Conservation (phyloP, 768 basidiomycete genomes). For the Dendrothele bispora region DNA sequence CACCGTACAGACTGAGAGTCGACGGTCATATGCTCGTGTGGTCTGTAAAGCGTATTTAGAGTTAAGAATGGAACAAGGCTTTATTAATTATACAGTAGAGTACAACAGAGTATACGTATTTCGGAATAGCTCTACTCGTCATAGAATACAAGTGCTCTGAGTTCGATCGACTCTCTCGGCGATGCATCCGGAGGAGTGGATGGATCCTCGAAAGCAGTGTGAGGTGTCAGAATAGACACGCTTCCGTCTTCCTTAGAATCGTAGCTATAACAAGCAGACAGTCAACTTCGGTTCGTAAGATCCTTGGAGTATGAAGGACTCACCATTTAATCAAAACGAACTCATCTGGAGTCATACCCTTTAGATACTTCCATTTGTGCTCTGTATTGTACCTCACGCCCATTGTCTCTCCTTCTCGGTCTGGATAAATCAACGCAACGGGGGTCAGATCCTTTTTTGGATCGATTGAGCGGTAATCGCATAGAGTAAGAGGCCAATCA, state of each 20-base stretch:
- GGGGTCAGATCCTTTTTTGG: conserved; percentile 41
- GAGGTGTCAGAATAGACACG: conserved; percentile 58
- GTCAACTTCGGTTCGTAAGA: background rate
- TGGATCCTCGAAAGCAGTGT: conserved; percentile 61
- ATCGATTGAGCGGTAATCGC: conserved; percentile 50
- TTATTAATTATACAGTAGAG: too few relatives aligned
- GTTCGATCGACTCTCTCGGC: conserved; percentile 57
- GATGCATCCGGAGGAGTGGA: conserved; percentile 49
- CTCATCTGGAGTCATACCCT: conserved; percentile 49
- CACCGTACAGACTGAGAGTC: too few relatives aligned
- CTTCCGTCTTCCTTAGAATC: conserved; percentile 39
- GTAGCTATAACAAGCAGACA: conserved; percentile 12
- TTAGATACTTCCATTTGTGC: conserved; percentile 53
- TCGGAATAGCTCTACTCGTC: too few relatives aligned
- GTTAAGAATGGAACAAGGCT: too few relatives aligned
- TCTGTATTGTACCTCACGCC: conserved; percentile 43
- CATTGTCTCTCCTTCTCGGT: conserved; percentile 52
- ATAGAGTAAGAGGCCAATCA: conserved; percentile 53
- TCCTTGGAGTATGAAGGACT: conserved; percentile 9
- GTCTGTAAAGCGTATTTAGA: too few relatives aligned
- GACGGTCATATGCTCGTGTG: too few relatives aligned
- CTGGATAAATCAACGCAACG: conserved; percentile 45
- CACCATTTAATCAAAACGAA: conserved; percentile 55
- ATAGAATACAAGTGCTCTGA: conserved; percentile 66
- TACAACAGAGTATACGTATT: too few relatives aligned